phyloP scores from a whole-genome alignment of 352 stramenopile genomes.

The Phytopythium cucurbitacearum region DNA sequence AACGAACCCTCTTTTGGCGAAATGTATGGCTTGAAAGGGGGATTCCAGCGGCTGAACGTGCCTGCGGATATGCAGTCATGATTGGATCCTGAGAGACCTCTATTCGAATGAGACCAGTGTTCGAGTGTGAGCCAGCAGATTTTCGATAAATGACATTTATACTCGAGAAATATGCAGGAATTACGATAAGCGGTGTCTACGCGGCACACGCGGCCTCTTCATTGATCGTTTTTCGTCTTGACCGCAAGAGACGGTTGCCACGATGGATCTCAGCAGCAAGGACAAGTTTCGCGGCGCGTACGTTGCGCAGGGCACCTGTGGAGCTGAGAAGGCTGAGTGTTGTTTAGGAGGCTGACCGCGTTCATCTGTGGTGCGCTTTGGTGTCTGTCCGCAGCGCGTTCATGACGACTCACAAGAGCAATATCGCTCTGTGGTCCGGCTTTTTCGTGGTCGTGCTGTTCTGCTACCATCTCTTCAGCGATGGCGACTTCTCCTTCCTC shows the following conservation, averaged over 20 bases:
- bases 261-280: slow-evolving; percentile 52
- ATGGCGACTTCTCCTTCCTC: slow-evolving; percentile 98
- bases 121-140: too few species aligned
- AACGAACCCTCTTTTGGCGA: too few species aligned
- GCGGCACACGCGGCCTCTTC: neutral
- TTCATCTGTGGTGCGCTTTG: slow-evolving; percentile 1
- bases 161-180: too few species aligned
- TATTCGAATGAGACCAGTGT: too few species aligned
- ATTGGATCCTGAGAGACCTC: too few species aligned
- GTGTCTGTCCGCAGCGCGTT: slow-evolving; percentile 34
- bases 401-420: slow-evolving; percentile 89
- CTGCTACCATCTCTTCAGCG: slow-evolving; percentile 95
- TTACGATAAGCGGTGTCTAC: too few species aligned
- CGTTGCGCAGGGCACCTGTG: slow-evolving; percentile 7
- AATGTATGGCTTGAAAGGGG: too few species aligned
- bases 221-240: slow-evolving; percentile 5
- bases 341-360: neutral
- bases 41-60: too few species aligned
- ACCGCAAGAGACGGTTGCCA: slow-evolving; percentile 3
- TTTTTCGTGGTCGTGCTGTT: slow-evolving; percentile 94
- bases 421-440: slow-evolving; percentile 95
- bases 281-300: slow-evolving; percentile 53
- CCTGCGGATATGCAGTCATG: too few species aligned
- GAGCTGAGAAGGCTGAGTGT: neutral
- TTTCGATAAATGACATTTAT: too few species aligned